Evolutionary conservation across 2,329 filamentous ascomycete genomes (phyloP).

Genomic region (Raffaelea deltoideospora): DNA sequence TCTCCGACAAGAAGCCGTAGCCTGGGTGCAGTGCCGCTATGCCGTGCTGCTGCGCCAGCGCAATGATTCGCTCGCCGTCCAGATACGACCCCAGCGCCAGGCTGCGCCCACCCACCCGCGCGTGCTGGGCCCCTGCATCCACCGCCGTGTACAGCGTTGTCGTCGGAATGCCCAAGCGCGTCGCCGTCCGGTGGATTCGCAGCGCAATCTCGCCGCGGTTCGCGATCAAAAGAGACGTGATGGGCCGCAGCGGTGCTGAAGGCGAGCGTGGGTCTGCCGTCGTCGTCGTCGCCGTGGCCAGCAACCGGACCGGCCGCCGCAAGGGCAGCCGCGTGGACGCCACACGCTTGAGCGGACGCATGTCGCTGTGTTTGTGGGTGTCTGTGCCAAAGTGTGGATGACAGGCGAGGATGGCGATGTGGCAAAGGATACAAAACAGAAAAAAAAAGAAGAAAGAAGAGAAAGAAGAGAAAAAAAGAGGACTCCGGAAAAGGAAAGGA

Average conservation of each 20-base stretch:
- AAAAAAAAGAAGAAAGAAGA: neutral
- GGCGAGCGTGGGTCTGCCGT: constrained; percentile 15
- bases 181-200: constrained; percentile 77
- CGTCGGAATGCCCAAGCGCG: constrained; percentile 76
- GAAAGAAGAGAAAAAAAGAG: neutral
- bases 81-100: constrained; percentile 82
- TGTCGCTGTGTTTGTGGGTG: constrained; percentile 14
- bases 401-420: neutral
- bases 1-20: constrained; percentile 93
- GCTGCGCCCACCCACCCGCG: constrained; percentile 66
- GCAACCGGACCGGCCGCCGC: constrained; percentile 5
- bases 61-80: constrained; percentile 84
- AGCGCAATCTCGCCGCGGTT: constrained; percentile 96
- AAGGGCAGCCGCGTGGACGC: constrained; percentile 29
- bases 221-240: constrained; percentile 79
- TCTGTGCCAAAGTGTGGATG: neutral
- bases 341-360: constrained; percentile 39
- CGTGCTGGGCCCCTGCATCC: constrained; percentile 77
- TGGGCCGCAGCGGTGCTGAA: constrained; percentile 19
- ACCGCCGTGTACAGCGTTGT: constrained; percentile 93
- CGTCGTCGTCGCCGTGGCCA: constrained; percentile 2
- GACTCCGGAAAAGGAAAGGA: no score
- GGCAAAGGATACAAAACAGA: neutral
- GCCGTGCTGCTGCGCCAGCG: constrained; percentile 68
- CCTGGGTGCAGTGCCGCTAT: constrained; percentile 91